Conservation (phyloP, 192 early-diverging fungal species). For the Entomortierella beljakovae region DNA sequence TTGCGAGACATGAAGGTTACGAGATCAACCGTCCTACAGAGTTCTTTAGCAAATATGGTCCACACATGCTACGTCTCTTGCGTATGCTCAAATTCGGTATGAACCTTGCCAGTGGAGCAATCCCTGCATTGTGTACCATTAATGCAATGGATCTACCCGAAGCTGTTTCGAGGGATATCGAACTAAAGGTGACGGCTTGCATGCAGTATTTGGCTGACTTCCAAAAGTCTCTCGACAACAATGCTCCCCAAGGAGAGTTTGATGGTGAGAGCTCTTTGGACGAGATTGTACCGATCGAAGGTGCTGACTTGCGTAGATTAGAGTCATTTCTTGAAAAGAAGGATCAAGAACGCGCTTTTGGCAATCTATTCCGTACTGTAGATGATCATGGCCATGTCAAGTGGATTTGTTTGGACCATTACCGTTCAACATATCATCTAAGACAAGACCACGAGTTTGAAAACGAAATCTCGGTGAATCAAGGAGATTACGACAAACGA, state of each 20-base stretch:
- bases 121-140: constrained; percentile 22
- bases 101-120: constrained; percentile 12
- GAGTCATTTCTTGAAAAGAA: constrained; percentile 24
- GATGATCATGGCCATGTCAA: constrained; percentile 37
- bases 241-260: constrained; percentile 4
- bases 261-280: neutral
- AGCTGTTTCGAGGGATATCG: constrained; percentile 12
- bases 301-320: constrained; percentile 37
- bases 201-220: constrained; percentile 25
- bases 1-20: constrained; percentile 45
- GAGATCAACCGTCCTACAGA: constrained; percentile 41
- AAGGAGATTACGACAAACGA: constrained; percentile 32
- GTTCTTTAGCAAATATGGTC: constrained; percentile 46
- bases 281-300: constrained; percentile 28
- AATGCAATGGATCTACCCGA: constrained; percentile 27
- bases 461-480: constrained; percentile 19
- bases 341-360: constrained; percentile 34
- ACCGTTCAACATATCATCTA: constrained; percentile 36
- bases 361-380: constrained; percentile 47
- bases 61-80: constrained; percentile 22
- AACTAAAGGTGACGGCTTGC: constrained; percentile 6
- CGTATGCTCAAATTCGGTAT: constrained; percentile 26
- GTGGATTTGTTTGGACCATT: constrained; percentile 52
- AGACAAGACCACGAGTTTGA: constrained; percentile 41
- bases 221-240: constrained; percentile 10